phyloP scores from a whole-genome alignment of 2,329 filamentous ascomycete species.

The Hansfordia pulvinata region DNA sequence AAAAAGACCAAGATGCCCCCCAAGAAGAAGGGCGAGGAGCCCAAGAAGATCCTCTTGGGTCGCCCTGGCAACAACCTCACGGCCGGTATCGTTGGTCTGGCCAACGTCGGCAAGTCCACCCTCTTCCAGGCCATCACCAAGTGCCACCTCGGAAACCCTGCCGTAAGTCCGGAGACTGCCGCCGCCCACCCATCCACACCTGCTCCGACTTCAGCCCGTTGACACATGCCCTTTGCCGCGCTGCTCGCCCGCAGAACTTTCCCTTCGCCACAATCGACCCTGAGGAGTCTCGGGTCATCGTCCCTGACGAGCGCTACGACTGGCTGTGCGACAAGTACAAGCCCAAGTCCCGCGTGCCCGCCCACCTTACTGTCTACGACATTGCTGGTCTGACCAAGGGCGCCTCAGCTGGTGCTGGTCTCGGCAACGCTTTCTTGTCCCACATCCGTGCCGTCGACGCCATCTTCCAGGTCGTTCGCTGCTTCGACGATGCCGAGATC shows the following conservation, averaged over 20 bases:
- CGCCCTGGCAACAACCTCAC: constrained; percentile 96
- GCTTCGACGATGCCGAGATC: constrained; percentile 98
- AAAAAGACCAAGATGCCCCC: constrained; percentile 73
- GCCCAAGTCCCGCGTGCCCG: constrained; percentile 92
- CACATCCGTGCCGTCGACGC: constrained; percentile 97
- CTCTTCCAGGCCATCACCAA: constrained; percentile 99
- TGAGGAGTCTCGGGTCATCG: constrained; percentile 93
- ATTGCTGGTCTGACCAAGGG: constrained; percentile 94
- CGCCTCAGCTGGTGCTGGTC: constrained; percentile 91
- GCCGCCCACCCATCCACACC: constrained; percentile 12
- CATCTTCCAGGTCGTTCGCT: constrained; percentile 93
- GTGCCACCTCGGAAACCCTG: constrained; percentile 91
- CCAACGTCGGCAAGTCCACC: constrained; percentile 98
- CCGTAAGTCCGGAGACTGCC: constrained; percentile 50
- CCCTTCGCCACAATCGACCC: constrained; percentile 98
- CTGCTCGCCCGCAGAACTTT: constrained; percentile 55
- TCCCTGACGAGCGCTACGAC: constrained; percentile 91
- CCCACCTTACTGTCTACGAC: constrained; percentile 96
- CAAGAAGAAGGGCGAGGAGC: constrained; percentile 87
- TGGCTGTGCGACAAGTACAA: constrained; percentile 95
- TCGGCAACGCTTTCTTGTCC: constrained; percentile 95
- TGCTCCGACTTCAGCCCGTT: constrained; percentile 9
- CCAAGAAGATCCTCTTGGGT: constrained; percentile 95
- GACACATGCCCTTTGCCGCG: constrained; percentile 1
- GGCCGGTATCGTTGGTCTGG: constrained; percentile 98